Conservation (phyloP, 192 early-diverging fungal genomes). For the Gaertneriomyces sp. region DNA sequence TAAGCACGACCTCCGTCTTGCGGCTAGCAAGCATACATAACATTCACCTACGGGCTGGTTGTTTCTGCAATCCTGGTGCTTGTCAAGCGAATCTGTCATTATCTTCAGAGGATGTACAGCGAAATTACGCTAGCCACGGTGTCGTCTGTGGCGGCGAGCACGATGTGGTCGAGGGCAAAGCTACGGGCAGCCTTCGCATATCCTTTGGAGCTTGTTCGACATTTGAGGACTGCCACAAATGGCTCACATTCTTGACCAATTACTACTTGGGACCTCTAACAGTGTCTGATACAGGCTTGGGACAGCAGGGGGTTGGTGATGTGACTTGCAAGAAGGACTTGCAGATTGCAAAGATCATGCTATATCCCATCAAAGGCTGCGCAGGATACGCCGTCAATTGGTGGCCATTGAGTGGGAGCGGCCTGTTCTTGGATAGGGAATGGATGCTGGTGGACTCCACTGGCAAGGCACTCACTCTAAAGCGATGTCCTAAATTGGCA, state of each 20-base stretch:
- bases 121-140: slow-evolving; percentile 37
- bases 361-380: slow-evolving; percentile 84
- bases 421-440: slow-evolving; percentile 60
- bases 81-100: slow-evolving; percentile 64
- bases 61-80: slow-evolving; percentile 81
- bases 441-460: slow-evolving; percentile 61
- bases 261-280: slow-evolving; percentile 48
- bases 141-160: slow-evolving; percentile 70
- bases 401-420: slow-evolving; percentile 56
- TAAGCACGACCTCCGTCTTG: slow-evolving; percentile 67
- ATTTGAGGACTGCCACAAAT: slow-evolving; percentile 54
- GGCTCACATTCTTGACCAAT: slow-evolving; percentile 56
- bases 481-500: slow-evolving; percentile 40
- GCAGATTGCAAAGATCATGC: neutral
- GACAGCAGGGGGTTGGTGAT: neutral
- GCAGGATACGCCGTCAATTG: slow-evolving; percentile 51
- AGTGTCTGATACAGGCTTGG: neutral
- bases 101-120: slow-evolving; percentile 19
- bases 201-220: slow-evolving; percentile 75
- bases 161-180: slow-evolving; percentile 67
- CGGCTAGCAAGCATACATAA: slow-evolving; percentile 60
- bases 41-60: slow-evolving; percentile 68
- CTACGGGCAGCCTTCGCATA: slow-evolving; percentile 68
- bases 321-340: neutral
- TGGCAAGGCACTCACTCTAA: slow-evolving; percentile 61